Conservation (phyloP, 257 asterid species). For the Thymus mandschuricus region DNA sequence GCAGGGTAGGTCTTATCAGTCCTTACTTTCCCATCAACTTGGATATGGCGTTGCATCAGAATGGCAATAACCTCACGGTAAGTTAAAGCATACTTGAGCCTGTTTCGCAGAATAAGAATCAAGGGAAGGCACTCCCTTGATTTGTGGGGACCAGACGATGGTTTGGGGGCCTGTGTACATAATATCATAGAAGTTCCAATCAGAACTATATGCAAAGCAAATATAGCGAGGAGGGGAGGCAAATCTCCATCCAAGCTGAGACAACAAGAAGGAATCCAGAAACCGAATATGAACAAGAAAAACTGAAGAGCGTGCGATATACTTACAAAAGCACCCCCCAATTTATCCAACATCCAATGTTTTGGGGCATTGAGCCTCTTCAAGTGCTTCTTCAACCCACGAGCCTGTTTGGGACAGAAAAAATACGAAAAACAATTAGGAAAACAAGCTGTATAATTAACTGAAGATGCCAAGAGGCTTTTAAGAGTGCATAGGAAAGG, state of each 20-base stretch:
- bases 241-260: not conserved
- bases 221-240: not conserved
- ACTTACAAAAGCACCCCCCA: slow-evolving; percentile 82
- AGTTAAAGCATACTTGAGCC: slow-evolving; percentile 71
- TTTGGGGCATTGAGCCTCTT: slow-evolving; percentile 89
- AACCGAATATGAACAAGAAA: not conserved
- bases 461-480: too few relatives aligned
- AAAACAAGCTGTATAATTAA: too few relatives aligned
- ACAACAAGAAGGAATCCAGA: not conserved
- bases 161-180: slow-evolving; percentile 66
- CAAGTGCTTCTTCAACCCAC: slow-evolving; percentile 80
- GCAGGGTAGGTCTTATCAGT: slow-evolving; percentile 78
- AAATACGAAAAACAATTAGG: not conserved
- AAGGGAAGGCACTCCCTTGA: slow-evolving; percentile 84
- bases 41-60: slow-evolving; percentile 75
- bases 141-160: slow-evolving; percentile 84
- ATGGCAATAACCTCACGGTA: slow-evolving; percentile 68
- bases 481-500: too few relatives aligned
- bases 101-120: slow-evolving; percentile 64
- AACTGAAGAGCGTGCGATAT: not conserved
- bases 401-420: slow-evolving; percentile 45
- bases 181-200: slow-evolving; percentile 1
- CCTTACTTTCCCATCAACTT: slow-evolving; percentile 78
- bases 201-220: not conserved
- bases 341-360: slow-evolving; percentile 73